A percentile compares a stretch with the other conserved stretches of the same genome.
Conservation (phyloP, 768 basidiomycete genomes). For the Suillus discolor region DNA sequence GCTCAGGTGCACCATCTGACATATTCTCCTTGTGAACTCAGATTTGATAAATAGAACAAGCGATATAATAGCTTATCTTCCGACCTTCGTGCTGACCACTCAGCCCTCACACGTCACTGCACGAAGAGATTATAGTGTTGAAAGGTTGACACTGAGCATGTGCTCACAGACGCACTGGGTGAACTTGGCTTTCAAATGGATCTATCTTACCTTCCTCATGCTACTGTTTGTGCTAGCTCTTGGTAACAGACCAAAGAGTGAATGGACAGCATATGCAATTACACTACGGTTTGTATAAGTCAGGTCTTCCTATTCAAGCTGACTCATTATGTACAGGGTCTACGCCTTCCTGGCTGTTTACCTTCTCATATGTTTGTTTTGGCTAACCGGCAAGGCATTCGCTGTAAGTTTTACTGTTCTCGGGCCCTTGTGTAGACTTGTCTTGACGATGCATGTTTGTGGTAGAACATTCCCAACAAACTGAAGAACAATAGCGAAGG, state of each 20-base stretch:
- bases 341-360: conserved; percentile 85
- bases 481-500: conserved; percentile 43
- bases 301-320: conserved; percentile 10
- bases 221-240: conserved; percentile 79
- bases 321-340: conserved; percentile 50
- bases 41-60: no score
- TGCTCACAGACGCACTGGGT: conserved; percentile 80
- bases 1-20: no score
- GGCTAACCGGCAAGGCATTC: conserved; percentile 82
- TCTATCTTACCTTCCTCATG: conserved; percentile 83
- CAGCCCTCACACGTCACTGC: no score
- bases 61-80: no score
- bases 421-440: not conserved
- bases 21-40: no score
- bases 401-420: conserved; percentile 42
- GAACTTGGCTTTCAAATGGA: conserved; percentile 81
- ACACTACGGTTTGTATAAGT: conserved; percentile 60
- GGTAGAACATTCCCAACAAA: conserved; percentile 53
- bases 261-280: conserved; percentile 66
- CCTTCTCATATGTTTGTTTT: conserved; percentile 84
- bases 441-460: conserved; percentile 9
- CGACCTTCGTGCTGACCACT: no score
- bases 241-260: conserved; percentile 88
- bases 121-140: not conserved
- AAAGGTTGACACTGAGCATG: conserved; percentile 3